Conservation (phyloP, 352 stramenopile genomes). For the Sclerospora graminicola region DNA sequence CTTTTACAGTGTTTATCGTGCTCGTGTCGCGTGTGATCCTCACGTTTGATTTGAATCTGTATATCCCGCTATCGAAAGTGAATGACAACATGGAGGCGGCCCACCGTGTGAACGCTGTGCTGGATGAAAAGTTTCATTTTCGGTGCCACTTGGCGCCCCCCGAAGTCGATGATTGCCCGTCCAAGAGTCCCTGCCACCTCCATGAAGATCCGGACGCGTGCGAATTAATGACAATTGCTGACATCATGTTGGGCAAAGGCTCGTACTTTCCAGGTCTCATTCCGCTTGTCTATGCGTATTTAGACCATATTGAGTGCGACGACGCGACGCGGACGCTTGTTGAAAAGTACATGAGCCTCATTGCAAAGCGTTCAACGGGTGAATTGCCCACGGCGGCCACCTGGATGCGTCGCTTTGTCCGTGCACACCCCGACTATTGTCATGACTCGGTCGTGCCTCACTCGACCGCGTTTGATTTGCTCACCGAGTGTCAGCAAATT, state of each 20-base stretch:
- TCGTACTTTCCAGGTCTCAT: slow-evolving; percentile 96
- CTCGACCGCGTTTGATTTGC: slow-evolving; percentile 89
- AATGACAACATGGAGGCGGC: slow-evolving; percentile 99
- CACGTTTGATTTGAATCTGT: slow-evolving; percentile 98
- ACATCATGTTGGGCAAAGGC: slow-evolving; percentile 95
- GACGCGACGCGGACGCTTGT: slow-evolving; percentile 75
- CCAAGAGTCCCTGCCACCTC: slow-evolving; percentile 25
- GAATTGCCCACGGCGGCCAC: slow-evolving; percentile 94
- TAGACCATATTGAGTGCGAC: slow-evolving; percentile 97
- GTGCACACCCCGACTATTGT: slow-evolving; percentile 90
- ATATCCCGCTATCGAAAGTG: slow-evolving; percentile 96
- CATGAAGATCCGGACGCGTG: slow-evolving; percentile 57
- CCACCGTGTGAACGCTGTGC: slow-evolving; percentile 90
- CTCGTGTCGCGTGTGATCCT: slow-evolving; percentile 97
- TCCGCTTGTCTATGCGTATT: slow-evolving; percentile 93
- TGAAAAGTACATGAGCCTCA: slow-evolving; percentile 80
- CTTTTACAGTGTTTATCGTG: slow-evolving; percentile 98
- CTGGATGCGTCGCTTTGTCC: slow-evolving; percentile 95
- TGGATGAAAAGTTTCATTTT: slow-evolving; percentile 97
- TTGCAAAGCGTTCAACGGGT: slow-evolving; percentile 90
- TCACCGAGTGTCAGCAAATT: slow-evolving; percentile 93
- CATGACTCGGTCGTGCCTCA: slow-evolving; percentile 88
- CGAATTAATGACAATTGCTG: slow-evolving; percentile 96
- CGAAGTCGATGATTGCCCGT: slow-evolving; percentile 57
- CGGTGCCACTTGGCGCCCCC: slow-evolving; percentile 90